Evolutionary conservation across 768 basidiomycete species (phyloP), one percentile per base, ranked within the genome.

Genomic region (Collybia mongolica): DNA sequence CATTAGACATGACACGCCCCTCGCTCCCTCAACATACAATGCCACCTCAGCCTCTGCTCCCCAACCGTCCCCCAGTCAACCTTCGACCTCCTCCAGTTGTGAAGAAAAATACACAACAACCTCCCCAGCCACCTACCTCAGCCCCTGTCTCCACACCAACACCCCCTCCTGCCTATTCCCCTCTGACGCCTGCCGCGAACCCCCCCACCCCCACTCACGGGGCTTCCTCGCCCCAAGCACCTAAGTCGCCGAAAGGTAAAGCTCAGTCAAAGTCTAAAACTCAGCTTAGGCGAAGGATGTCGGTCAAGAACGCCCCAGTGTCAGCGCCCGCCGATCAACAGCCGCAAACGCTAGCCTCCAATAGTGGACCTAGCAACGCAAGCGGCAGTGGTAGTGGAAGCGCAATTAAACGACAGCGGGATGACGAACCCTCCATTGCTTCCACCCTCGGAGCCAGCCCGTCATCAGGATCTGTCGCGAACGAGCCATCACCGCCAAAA

Each of bases 161-260:
- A 2, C 76, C 83, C 3, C 73, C 78, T 20, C 76, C 74, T 29
- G 65, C 71, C 1, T 69, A 71, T 38, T 62, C 66, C 9, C 68
- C 71, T 6, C 68, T 79, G 0, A 76, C 75, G 0, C 74, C 77
- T 2, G 66, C 60, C 28, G 61, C 73, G 40, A 77, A 66, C 48
- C 74, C 78, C 0, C 63, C 77, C 0, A 86, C 84, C 4, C 83
- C 85, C 8, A 74, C 73, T 8, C 68, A 76, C 15, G 70, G 75
- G 19, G 73, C 74, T 20, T 73, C 78, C 28, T 87, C 86, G 8
- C 87, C 88, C 1, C 80, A 80, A 58, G 77, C 76, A 4, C 80
- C 86, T 1, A 90, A 84, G 65, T 90, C 89, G 3, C 89, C 89
- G 0, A 87, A 83, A 60, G 64, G 64, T 46, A 88, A 81, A 62